Evolutionary conservation across 2,329 filamentous ascomycete genomes (phyloP).

Genomic region (Lachnellula subtilissima): DNA sequence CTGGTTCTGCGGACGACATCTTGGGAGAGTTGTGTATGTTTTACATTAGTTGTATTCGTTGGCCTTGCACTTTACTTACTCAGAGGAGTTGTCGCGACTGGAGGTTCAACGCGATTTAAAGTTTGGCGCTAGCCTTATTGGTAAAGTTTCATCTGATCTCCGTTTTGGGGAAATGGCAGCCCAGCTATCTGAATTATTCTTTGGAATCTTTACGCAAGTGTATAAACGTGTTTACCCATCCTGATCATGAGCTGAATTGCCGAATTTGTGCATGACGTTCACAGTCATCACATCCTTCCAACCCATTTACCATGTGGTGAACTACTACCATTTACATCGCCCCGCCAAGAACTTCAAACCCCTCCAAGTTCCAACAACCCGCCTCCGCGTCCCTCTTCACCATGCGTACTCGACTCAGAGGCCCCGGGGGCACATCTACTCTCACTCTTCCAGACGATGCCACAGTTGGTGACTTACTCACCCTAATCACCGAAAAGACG

Average conservation of each 20-base stretch:
- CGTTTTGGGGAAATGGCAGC: too few relatives aligned
- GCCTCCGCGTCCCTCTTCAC: conserved; percentile 5
- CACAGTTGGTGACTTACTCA: conserved; percentile 56
- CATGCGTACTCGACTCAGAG: conserved; percentile 73
- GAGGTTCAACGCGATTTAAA: too few relatives aligned
- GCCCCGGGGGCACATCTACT: conserved; percentile 66
- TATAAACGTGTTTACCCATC: too few relatives aligned
- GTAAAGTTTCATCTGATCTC: too few relatives aligned
- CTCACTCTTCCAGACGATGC: conserved; percentile 65
- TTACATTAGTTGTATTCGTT: not conserved
- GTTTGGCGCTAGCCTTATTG: too few relatives aligned
- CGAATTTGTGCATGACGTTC: not conserved
- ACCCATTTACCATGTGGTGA: too few relatives aligned
- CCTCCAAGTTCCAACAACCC: not conserved
- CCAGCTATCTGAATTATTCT: too few relatives aligned
- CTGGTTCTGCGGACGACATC: conserved; percentile 22
- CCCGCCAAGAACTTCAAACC: not conserved
- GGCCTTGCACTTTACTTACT: not conserved
- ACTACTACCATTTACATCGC: too few relatives aligned
- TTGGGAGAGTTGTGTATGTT: not conserved
- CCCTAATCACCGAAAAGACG: conserved; percentile 58
- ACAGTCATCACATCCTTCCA: not conserved
- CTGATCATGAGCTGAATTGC: not conserved
- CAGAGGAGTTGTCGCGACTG: not conserved
- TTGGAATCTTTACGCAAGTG: too few relatives aligned